Base-by-base conservation (phyloP, 2,329 filamentous ascomycete species). In the Trichoderma guizhouense region DNA sequence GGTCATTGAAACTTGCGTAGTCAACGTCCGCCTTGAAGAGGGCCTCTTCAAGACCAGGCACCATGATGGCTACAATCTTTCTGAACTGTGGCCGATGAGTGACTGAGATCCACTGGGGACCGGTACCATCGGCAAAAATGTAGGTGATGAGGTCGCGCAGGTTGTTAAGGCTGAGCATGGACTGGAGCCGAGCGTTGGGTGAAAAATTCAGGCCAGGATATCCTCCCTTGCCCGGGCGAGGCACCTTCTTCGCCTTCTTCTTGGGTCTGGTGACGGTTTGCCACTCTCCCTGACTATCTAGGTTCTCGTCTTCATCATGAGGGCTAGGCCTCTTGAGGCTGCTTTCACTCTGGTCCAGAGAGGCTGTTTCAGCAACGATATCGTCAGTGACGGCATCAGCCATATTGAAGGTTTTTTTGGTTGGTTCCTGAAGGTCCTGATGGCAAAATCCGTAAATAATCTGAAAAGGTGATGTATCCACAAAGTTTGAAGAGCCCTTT, bases 31-130 rank as follows among this genome's bases (percentile, higher is more conserved):
- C 86, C 79, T 92, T 89, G 82, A 98, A 97, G 92, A 98, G 96
- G 74, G 90, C 92, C 77, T 93, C 89, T 79, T 98, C 95, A 28
- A 99, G 83, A 0, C 96, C 96, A 12, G 96, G 96, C 12, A 98
- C 90, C 92, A 98, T 95, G 75, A 99, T 84, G 53, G 93, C 89
- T 34, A 98, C 95, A 34, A 97, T 92, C 82, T 96, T 97, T 74
- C 89, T 84, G 76, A 92, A 90, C 72, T 90, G 85, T 7, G 88
- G 86, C 60, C 90, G 86, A 76, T 92, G 87, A 72, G 84, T 84
- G 63, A 92, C 86, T 58, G 87, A 85, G 58, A 92, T 85, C 88
- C 90, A 92, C 76, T 90, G 88, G 15, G 90, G 90, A 2, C 88
- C 86, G 2, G 86, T 78, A 14, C 90, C 90, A 77, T 92, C 90